Evolutionary conservation across 2,329 filamentous ascomycete species (phyloP), one percentile per base, ranked within the genome.

Genomic region (Diaporthe citrichinensis): DNA sequence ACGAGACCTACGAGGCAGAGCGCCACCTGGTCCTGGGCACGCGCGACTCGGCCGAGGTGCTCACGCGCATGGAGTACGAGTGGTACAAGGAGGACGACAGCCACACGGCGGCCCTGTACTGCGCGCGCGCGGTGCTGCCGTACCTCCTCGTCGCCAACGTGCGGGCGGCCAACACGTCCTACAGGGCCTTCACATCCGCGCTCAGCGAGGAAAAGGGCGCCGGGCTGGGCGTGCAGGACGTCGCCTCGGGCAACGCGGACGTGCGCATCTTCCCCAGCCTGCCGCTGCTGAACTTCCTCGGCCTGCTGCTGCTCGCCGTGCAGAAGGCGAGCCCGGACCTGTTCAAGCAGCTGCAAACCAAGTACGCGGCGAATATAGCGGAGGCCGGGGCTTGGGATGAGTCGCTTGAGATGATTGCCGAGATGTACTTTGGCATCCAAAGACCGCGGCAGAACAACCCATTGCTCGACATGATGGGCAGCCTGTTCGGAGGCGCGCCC

Each of bases 381-480:
- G 96, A 98, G 79, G 88, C 92, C 1, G 91, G 91, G 7, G 88
- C 89, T 17, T 98, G 96, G 96, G 91, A 92, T 46, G 95, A 95
- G 82, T 90, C 95, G 34, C 86, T 99, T 76, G 93, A 95, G 79
- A 92, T 95, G 84, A 93, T 99, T 80, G 96, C 94, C 67, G 96
- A 99, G 87, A 96, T 98, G 91, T 99, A 98, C 87, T 99, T 99
- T 86, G 92, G 92, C 49, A 97, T 99, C 83, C 91, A 92, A 86
- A 93, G 95, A 82, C 96, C 96, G 62, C 90, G 94, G 81, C 95
- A 98, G 87, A 94, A 93, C 78, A 98, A 98, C 84, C 96, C 96
- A 4, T 87, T 99, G 84, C 92, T 98, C 85, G 97, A 99, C 83
- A 98, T 99, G 96, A 97, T 99, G 94, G 96, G 95, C 65, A 96